phyloP scores from a whole-genome alignment of 495 filamentous ascomycete species.

The Penicillium bialowiezense region DNA sequence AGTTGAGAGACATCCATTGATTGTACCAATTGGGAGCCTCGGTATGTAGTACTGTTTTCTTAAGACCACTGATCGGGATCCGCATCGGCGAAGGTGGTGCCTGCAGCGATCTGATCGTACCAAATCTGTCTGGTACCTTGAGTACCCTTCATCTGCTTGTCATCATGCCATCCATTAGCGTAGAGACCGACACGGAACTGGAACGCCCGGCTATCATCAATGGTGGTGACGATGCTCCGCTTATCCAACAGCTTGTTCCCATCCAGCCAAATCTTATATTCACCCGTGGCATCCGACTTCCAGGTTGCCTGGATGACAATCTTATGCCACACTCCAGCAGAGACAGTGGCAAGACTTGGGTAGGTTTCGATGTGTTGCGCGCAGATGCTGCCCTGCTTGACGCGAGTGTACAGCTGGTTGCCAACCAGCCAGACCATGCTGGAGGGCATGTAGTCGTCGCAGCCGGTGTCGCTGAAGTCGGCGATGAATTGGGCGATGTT shows the following conservation, averaged over 20 bases:
- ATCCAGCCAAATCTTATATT: conserved; percentile 51
- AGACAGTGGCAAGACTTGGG: conserved; percentile 34
- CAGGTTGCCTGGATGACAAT: conserved; percentile 49
- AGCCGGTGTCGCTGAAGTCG: conserved; percentile 45
- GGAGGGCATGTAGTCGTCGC: conserved; percentile 52
- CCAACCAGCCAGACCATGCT: conserved; percentile 53
- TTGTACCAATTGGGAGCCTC: no score
- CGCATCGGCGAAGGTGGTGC: conserved; percentile 47
- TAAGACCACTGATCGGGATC: conserved; percentile 27
- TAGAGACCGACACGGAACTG: conserved; percentile 55
- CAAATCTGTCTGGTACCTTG: conserved; percentile 51
- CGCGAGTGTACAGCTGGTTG: conserved; percentile 43
- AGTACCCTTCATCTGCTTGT: conserved; percentile 36
- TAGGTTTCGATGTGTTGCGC: conserved; percentile 31
- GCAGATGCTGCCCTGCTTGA: conserved; percentile 46
- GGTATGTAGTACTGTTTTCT: no score
- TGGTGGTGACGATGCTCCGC: conserved; percentile 42
- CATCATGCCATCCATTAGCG: conserved; percentile 56
- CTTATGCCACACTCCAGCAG: conserved; percentile 48
- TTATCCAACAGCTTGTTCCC: conserved; percentile 45
- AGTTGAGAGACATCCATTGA: no score
- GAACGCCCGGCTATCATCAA: conserved; percentile 43
- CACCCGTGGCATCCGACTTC: conserved; percentile 45
- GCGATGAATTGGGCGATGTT: conserved; percentile 58
- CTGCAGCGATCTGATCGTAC: conserved; percentile 52